Evolutionary conservation across 441 rosid genomes (phyloP).

Genomic region (Jatropha podagrica): DNA sequence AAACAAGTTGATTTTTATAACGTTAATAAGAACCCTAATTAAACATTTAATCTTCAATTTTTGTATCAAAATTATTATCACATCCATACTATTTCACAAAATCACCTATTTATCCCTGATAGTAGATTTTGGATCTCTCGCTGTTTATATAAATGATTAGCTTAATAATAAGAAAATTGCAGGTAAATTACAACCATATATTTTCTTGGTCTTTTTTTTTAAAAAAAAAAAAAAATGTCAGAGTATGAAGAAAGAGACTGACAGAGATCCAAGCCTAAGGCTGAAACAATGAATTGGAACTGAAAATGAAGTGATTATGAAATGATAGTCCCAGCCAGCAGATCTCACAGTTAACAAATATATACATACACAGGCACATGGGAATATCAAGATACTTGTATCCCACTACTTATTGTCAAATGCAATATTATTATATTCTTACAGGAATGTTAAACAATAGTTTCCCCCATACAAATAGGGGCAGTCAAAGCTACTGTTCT

Average conservation of each 20-base stretch:
- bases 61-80: too few relatives aligned
- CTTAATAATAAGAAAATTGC: too few relatives aligned
- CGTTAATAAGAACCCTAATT: too few relatives aligned
- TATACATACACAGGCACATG: conserved; percentile 10
- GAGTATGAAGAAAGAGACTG: background rate
- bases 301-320: background rate
- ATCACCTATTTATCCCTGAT: too few relatives aligned
- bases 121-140: too few relatives aligned
- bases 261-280: background rate
- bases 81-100: too few relatives aligned
- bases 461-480: background rate
- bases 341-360: background rate
- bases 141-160: too few relatives aligned
- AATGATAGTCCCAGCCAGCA: background rate
- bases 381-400: conserved; percentile 6
- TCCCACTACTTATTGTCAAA: conserved; percentile 17
- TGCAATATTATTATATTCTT: background rate
- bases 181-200: too few relatives aligned
- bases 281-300: conserved; percentile 5
- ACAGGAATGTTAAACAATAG: background rate
- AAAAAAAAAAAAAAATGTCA: background rate
- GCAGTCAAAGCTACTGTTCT: background rate
- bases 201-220: too few relatives aligned
- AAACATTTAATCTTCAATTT: too few relatives aligned
- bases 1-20: too few relatives aligned